Evolutionary conservation across 1,139 yeast species (phyloP).

Genomic region (Diutina siamensis): DNA sequence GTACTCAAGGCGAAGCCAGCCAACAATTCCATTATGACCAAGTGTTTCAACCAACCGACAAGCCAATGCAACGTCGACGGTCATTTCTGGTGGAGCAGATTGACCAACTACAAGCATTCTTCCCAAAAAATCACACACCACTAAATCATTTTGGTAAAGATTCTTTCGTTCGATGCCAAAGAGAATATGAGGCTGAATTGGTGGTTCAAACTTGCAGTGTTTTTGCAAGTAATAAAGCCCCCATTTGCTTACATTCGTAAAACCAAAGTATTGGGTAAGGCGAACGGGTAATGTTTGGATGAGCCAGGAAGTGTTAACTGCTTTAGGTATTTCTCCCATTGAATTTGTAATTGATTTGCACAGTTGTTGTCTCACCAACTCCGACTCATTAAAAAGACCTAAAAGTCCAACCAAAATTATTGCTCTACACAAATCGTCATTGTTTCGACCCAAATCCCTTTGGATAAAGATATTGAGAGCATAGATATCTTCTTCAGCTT

Average conservation of each 20-base stretch:
- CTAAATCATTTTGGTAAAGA: background rate
- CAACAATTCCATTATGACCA: constrained; percentile 1
- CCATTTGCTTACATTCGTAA: background rate
- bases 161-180: background rate
- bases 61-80: background rate
- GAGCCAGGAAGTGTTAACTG: background rate
- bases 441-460: background rate
- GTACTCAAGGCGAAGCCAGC: constrained; percentile 5
- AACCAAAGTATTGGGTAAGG: background rate
- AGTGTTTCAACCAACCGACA: background rate
- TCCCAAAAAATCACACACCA: background rate
- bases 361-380: background rate
- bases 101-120: background rate
- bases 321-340: background rate
- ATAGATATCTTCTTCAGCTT: background rate
- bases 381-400: background rate
- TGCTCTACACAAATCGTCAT: background rate
- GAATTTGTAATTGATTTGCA: background rate
- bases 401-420: background rate
- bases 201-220: background rate
- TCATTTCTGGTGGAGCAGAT: background rate
- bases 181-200: background rate
- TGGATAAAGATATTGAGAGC: background rate
- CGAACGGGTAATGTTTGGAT: background rate
- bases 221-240: background rate